Conservation (phyloP, 2,329 filamentous ascomycete species). For the Trichoderma simmonsii region DNA sequence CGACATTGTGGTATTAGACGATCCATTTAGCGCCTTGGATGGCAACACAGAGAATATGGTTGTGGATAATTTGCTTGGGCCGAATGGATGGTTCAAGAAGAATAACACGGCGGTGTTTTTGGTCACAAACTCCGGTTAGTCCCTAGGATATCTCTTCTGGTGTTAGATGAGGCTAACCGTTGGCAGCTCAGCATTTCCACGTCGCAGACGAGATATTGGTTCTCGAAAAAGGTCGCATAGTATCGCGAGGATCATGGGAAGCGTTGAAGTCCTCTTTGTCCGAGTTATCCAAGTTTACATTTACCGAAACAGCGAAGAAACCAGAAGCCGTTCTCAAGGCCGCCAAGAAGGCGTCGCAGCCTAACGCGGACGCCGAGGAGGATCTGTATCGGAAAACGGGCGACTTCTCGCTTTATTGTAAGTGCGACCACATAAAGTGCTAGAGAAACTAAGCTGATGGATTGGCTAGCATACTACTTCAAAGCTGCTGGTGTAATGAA, state of each 20-base stretch:
- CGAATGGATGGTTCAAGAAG: slow-evolving; percentile 30
- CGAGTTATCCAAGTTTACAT: slow-evolving; percentile 11
- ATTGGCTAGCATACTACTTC: slow-evolving; percentile 31
- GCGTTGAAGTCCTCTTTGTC: background rate
- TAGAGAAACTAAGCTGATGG: background rate
- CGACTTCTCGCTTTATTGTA: slow-evolving; percentile 38
- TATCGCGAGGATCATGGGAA: slow-evolving; percentile 38
- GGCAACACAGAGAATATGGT: slow-evolving; percentile 21
- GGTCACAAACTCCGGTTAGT: slow-evolving; percentile 28
- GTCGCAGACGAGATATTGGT: slow-evolving; percentile 42
- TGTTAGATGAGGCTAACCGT: background rate
- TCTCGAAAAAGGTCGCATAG: slow-evolving; percentile 35
- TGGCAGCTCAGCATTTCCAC: slow-evolving; percentile 34
- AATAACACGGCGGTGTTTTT: slow-evolving; percentile 32
- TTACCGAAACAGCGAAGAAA: background rate
- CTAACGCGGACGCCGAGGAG: background rate
- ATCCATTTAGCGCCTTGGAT: slow-evolving; percentile 23
- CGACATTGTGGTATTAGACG: slow-evolving; percentile 21
- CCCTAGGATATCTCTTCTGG: rapidly evolving
- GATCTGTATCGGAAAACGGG: slow-evolving; percentile 27
- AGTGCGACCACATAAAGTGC: background rate
- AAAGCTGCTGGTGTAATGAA: slow-evolving; percentile 28
- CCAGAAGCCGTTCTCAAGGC: background rate
- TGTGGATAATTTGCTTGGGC: slow-evolving; percentile 18
- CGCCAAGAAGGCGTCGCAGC: background rate